Evolutionary conservation across 2,329 filamentous ascomycete species (phyloP), one percentile per base, ranked within the genome.

Genomic region (Botrytis sinoallii): DNA sequence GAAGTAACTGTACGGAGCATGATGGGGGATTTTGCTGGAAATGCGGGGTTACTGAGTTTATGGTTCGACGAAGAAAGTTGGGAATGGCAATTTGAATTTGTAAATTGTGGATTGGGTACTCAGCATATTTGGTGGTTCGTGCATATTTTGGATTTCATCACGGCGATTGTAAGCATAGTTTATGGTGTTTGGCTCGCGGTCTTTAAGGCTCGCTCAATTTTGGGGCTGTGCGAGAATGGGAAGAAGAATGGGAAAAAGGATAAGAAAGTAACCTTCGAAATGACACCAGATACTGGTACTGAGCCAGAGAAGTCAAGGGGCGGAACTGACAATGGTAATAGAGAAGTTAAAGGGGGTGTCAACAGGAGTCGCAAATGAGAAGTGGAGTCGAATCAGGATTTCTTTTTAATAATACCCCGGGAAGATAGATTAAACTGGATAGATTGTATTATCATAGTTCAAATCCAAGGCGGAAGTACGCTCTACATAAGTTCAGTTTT

Each of bases 1-100:
- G 96, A 99, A 83, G 90, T 98, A 76, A 99, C 96, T 0, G 92
- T 99, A 3, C 90, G 95, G 74, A 97, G 94, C 82, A 98, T 99
- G 94, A 99, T 99, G 96, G 96, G 96, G 73, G 93, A 93, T 73
- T 99, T 92, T 82, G 91, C 90, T n/a, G 96, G 96, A 32, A 96
- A 98, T 81, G 94, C 94, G 0, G 96, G 94, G 0, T 85, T 99
- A 60, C 83, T 99, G 59, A 96, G 92, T 75, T 87, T 93, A 0
- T 99, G 95, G 95, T 98, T 95, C 80, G 93, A 98, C 81, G 82
- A 88, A 73, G 85, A 86, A 3, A 82, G 83, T 1, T 91, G 89
- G 85, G 89, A 92, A 81, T 99, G 96, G 96, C 87, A 87, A 76
- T 93, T 93, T 77, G 93, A 95, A 78, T 96, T 96, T 78, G 86